Evolutionary conservation across 2,329 filamentous ascomycete species (phyloP).

Genomic region (Gnomoniopsis smithogilvyi): DNA sequence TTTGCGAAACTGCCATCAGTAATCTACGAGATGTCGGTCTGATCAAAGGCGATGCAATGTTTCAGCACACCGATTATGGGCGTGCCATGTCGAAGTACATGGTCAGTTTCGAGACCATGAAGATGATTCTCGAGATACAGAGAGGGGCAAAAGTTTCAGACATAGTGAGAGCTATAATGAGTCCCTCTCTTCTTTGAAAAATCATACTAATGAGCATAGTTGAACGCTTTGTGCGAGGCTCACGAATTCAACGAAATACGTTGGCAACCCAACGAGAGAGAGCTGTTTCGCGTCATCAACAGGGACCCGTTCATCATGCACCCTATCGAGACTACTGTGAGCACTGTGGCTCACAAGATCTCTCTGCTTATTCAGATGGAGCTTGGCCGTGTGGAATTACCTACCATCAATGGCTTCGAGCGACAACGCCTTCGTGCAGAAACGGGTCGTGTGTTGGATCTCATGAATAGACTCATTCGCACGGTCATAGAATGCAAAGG

Average conservation of each 20-base stretch:
- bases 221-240: conserved; percentile 64
- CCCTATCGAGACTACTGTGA: conserved; percentile 66
- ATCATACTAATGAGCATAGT: conserved; percentile 40
- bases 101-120: conserved; percentile 78
- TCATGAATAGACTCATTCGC: conserved; percentile 66
- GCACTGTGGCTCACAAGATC: conserved; percentile 67
- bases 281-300: conserved; percentile 70
- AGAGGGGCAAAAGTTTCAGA: conserved; percentile 59
- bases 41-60: conserved; percentile 43
- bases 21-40: conserved; percentile 60
- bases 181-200: not conserved
- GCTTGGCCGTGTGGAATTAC: conserved; percentile 56
- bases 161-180: conserved; percentile 52
- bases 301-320: conserved; percentile 65
- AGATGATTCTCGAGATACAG: conserved; percentile 61
- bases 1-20: conserved; percentile 67
- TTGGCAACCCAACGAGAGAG: conserved; percentile 67
- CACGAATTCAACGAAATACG: conserved; percentile 71
- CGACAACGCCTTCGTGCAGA: conserved; percentile 5
- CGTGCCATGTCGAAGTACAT: conserved; percentile 82
- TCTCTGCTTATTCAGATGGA: conserved; percentile 75
- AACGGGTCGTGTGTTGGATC: conserved; percentile 55
- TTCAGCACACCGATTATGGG: conserved; percentile 69
- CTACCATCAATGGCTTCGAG: conserved; percentile 28
- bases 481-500: conserved; percentile 74